Conservation (phyloP, 148 eudicot genomes). For the Silene conica region DNA sequence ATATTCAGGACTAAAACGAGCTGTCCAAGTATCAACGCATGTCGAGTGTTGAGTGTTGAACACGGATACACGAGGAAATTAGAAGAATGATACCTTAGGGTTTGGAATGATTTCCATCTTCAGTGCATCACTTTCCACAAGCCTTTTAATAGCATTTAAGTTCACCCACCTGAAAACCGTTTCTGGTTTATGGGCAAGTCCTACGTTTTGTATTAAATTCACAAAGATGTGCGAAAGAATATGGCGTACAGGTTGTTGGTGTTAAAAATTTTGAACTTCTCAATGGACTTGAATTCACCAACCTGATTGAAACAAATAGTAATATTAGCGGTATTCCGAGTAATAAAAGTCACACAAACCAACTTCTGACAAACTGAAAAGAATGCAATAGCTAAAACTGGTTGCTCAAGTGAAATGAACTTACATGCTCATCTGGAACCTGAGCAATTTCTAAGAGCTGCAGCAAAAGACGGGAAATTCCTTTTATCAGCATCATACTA, state of each 20-base stretch:
- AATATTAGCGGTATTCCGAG: conserved; percentile 6
- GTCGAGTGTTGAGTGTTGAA: too few species aligned
- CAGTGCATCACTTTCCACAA: conserved; percentile 81
- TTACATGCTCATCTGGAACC: conserved; percentile 91
- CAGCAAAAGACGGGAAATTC: conserved; percentile 24
- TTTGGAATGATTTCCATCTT: conserved; percentile 99
- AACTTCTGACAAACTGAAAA: background rate
- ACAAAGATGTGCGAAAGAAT: background rate
- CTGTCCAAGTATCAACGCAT: too few species aligned
- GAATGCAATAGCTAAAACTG: background rate
- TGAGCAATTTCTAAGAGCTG: conserved; percentile 98
- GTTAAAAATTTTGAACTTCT: conserved; percentile 98
- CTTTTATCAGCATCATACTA: conserved; percentile 10
- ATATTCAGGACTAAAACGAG: too few species aligned
- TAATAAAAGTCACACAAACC: background rate
- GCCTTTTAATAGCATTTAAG: conserved; percentile 79
- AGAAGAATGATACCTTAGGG: too few species aligned
- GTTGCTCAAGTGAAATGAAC: conserved; percentile 15
- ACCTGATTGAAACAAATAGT: conserved; percentile 51
- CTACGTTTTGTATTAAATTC: background rate
- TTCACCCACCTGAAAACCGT: conserved; percentile 77
- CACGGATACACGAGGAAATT: too few species aligned
- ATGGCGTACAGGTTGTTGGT: conserved; percentile 90
- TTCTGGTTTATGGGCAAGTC: background rate
- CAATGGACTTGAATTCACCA: conserved; percentile 90